A percentile compares a stretch with the other conserved stretches of the same genome.
These are phyloP conservation scores for Leishmania turanica DNA, from an alignment of 208 protist species.

Conservation along the genomic window DNA sequence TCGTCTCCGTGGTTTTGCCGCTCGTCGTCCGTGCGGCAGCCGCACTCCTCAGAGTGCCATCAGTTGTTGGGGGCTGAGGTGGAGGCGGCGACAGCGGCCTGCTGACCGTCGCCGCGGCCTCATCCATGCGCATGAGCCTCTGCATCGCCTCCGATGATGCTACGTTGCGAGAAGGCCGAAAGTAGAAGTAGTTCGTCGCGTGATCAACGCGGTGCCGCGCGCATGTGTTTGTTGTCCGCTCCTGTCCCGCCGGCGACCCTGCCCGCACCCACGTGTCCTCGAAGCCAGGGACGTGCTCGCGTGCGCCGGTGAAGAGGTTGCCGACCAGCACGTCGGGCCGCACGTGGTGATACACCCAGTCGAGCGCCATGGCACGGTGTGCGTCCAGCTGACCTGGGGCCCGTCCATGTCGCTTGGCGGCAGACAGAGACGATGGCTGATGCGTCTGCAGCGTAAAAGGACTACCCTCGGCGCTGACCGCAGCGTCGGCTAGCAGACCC, in stretches of 20 bases:
- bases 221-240: conserved; percentile 80
- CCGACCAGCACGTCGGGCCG: conserved; percentile 71
- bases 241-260: conserved; percentile 61
- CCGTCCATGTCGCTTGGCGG: conserved; percentile 1
- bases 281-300: conserved; percentile 53
- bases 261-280: conserved; percentile 72
- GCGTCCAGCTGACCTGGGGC: conserved; percentile 42
- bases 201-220: conserved; percentile 37
- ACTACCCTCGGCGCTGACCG: conserved; percentile 69
- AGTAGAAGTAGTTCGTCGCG: conserved; percentile 83
- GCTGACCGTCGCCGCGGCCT: not conserved
- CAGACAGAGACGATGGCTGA: conserved; percentile 10
- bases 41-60: not conserved
- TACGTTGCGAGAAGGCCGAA: conserved; percentile 39
- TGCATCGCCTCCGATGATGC: conserved; percentile 1
- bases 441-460: conserved; percentile 55
- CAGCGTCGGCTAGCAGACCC: conserved; percentile 36
- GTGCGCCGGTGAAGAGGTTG: conserved; percentile 57
- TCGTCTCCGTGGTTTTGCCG: not conserved
- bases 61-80: not conserved
- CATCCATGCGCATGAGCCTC: conserved; percentile 10
- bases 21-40: not conserved
- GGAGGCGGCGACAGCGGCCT: not conserved
- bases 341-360: conserved; percentile 53
- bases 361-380: conserved; percentile 63